Percentiles rank a stretch among this genome's conserved stretches.
Conservation (phyloP, 352 stramenopile species). For the Elongisporangium prolatum region DNA sequence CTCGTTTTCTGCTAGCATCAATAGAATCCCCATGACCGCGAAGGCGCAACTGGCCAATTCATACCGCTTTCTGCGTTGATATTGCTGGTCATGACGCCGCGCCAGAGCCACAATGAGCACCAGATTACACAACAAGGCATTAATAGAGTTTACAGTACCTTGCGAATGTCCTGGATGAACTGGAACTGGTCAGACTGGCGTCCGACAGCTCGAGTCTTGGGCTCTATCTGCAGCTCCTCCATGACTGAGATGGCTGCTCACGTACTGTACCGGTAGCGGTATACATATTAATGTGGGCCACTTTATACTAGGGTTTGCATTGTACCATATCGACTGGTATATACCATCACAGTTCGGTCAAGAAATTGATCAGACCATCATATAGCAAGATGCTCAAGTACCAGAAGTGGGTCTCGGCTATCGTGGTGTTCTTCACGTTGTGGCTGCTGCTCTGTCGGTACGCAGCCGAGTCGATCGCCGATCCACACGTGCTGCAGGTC, state of each 20-base stretch:
- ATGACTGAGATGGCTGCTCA: neutral
- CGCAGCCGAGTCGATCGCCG: conserved; percentile 17
- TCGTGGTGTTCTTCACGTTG: conserved; percentile 38
- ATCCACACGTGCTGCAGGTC: conserved; percentile 43
- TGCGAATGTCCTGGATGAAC: conserved; percentile 15
- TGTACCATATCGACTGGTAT: neutral
- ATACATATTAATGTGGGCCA: neutral
- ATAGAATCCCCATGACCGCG: conserved; percentile 36
- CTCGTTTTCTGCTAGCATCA: conserved; percentile 76
- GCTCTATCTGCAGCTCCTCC: neutral
- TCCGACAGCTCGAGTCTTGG: neutral
- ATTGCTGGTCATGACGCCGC: conserved; percentile 32
- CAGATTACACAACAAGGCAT: neutral
- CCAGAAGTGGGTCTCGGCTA: conserved; percentile 59
- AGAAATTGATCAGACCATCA: neutral
- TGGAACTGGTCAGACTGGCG: conserved; percentile 1
- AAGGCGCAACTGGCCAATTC: conserved; percentile 46
- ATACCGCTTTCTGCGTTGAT: conserved; percentile 33
- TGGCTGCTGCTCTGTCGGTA: conserved; percentile 55
- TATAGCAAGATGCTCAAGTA: conserved; percentile 64
- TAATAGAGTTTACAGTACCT: conserved; percentile 3
- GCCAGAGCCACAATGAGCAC: neutral
- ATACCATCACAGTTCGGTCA: neutral
- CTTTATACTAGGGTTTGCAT: neutral
- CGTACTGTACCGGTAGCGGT: no score